phyloP scores from a whole-genome alignment of 2,329 filamentous ascomycete genomes.

The Calonectria multiphialidica region DNA sequence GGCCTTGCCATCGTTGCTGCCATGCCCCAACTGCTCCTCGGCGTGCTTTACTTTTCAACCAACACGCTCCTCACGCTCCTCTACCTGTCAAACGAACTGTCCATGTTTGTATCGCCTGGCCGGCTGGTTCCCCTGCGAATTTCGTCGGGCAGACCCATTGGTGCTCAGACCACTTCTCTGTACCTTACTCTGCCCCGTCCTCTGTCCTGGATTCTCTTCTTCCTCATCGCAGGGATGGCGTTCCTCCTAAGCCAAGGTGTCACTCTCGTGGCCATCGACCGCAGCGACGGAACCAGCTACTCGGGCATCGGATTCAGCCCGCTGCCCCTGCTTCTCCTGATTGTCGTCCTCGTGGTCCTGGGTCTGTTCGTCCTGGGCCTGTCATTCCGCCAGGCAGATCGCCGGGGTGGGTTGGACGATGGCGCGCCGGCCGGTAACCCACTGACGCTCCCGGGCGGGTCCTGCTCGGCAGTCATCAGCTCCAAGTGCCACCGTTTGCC shows the following conservation, averaged over 20 bases:
- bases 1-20: constrained; percentile 55
- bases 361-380: constrained; percentile 51
- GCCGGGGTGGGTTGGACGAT: constrained; percentile 48
- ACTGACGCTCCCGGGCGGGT: constrained; percentile 59
- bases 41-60: constrained; percentile 59
- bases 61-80: constrained; percentile 62
- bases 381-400: constrained; percentile 55
- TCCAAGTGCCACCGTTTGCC: constrained; percentile 58
- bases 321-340: constrained; percentile 55
- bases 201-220: constrained; percentile 58
- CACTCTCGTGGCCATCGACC: constrained; percentile 49
- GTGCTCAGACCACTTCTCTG: constrained; percentile 60
- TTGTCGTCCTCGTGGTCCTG: constrained; percentile 54
- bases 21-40: constrained; percentile 63
- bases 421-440: constrained; percentile 59
- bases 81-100: constrained; percentile 64
- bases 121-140: constrained; percentile 54
- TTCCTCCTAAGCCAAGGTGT: constrained; percentile 62
- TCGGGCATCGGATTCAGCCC: constrained; percentile 57
- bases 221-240: constrained; percentile 56
- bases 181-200: constrained; percentile 64
- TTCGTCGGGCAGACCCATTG: constrained; percentile 57
- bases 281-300: constrained; percentile 34
- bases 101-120: constrained; percentile 53
- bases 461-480: constrained; percentile 65